Evolutionary conservation across 352 stramenopile genomes (phyloP).

Genomic region (Pythium dissimile): DNA sequence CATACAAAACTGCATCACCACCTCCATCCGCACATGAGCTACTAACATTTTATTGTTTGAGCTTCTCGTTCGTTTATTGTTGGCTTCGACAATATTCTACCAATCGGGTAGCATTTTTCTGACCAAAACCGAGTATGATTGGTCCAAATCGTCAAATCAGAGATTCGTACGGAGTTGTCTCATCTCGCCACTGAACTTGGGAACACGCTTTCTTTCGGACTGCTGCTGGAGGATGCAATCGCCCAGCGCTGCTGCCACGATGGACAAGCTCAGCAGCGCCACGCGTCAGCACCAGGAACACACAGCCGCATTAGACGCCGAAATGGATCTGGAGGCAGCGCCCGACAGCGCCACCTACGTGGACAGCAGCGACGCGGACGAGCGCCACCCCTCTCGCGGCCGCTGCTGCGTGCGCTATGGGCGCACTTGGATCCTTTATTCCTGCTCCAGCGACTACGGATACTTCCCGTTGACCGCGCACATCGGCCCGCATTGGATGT

Average conservation of each 20-base stretch:
- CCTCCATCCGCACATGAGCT: too few species aligned
- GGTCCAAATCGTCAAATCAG: neutral
- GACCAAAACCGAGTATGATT: too few species aligned
- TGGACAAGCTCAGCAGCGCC: too few species aligned
- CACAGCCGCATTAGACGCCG: neutral
- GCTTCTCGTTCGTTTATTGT: too few species aligned
- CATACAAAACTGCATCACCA: too few species aligned
- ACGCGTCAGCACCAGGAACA: neutral
- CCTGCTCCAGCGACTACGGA: conserved; percentile 34
- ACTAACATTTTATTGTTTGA: too few species aligned
- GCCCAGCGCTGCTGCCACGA: too few species aligned
- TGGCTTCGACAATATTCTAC: too few species aligned
- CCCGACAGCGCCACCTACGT: neutral
- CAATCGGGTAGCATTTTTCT: too few species aligned
- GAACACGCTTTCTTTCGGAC: too few species aligned
- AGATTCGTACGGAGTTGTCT: neutral
- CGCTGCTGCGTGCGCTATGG: conserved; percentile 38
- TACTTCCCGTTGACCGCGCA: conserved; percentile 64
- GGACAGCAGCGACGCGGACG: conserved; percentile 12
- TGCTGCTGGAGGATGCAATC: too few species aligned
- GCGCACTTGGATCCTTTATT: conserved; percentile 59
- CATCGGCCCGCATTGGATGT: conserved; percentile 66
- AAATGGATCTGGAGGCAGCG: conserved; percentile 6
- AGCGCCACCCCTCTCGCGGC: conserved; percentile 9
- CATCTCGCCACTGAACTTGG: neutral